These are phyloP conservation scores for Cercospora canescens DNA, from an alignment of 2,329 filamentous ascomycete genomes.

Conservation along the genomic window DNA sequence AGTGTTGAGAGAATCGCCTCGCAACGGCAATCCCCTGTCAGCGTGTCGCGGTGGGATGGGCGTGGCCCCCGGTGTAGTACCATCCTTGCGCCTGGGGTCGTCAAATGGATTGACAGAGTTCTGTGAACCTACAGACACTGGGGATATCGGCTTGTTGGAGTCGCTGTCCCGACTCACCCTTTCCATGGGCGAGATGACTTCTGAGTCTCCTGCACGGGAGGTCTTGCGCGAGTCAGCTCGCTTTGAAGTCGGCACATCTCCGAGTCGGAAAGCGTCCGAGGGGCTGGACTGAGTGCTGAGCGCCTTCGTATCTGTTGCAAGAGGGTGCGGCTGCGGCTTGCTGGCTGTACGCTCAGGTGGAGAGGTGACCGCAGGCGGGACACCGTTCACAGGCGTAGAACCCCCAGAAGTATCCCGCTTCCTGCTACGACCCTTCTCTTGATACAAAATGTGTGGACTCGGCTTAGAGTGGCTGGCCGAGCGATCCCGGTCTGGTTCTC, in stretches of 20 bases:
- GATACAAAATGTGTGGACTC: constrained; percentile 89
- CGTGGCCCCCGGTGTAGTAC: constrained; percentile 17
- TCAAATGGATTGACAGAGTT: constrained; percentile 42
- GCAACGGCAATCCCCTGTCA: constrained; percentile 49
- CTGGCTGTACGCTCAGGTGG: constrained; percentile 18
- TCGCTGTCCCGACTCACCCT: constrained; percentile 31
- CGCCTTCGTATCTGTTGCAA: constrained; percentile 31
- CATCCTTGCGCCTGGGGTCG: constrained; percentile 38
- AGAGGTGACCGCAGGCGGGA: constrained; percentile 28
- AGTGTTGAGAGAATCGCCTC: constrained; percentile 60
- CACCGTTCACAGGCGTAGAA: constrained; percentile 29
- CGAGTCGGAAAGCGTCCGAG: constrained; percentile 64
- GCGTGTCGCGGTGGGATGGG: constrained; percentile 41
- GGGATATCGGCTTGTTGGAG: constrained; percentile 36
- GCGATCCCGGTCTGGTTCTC: constrained; percentile 34
- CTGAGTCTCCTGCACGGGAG: constrained; percentile 48
- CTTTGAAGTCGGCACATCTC: constrained; percentile 73
- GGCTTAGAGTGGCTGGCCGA: constrained; percentile 41
- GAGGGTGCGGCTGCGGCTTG: constrained; percentile 28
- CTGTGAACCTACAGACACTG: constrained; percentile 39
- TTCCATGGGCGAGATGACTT: constrained; percentile 41
- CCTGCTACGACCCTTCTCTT: constrained; percentile 73
- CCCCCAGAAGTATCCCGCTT: constrained; percentile 32
- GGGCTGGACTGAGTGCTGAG: constrained; percentile 24
- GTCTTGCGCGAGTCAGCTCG: constrained; percentile 46